Evolutionary conservation across 306 rosid genomes (phyloP), one percentile per base, ranked within the genome.

Genomic region (Prunus fruticosa): DNA sequence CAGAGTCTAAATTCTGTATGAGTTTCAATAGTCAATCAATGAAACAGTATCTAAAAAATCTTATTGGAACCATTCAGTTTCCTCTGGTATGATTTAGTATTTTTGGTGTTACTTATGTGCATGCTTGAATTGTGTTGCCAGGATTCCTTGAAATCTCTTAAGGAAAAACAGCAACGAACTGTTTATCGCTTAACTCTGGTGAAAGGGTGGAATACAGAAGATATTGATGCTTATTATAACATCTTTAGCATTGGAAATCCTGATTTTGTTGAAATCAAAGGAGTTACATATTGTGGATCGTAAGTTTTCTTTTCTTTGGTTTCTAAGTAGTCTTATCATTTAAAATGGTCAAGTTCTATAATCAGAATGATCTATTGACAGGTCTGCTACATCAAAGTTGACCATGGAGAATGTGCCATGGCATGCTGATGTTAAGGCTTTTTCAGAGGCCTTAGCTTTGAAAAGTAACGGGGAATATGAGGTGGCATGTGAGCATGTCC

Each of bases 361-460:
- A 79, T 54, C 15, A 69, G 28, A 51, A 45, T 74, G 75, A 67
- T 74, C 60, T 78, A 50, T 83, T 51, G 49, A 46, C 91, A 95
- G 99, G 78, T 86, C 97, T 23, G 88, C 89, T 77, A 90, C 97
- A 47, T 95, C 99, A 81, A 95, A 95, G 83, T 76, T 95, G 86
- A 95, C 97, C 10, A 95, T 95, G 99, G 97, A 95, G 85, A 95
- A 95, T 85, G 99, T 95, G 78, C 99, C 99, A 18, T 95, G 97
- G 97, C 99, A 95, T 77, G 4, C 99, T n/a, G 99, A 95, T 64
- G 99, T 95, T 51, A 89, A 89, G 82, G 82, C 91, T 25, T 95
- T 95, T 78, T 92, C 99, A 7, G 97, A 95, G 81, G 91, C 97
- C 66, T 82, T 95, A 61, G 84, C 99, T 71, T 72, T 77, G 71